Conservation (phyloP, 352 stramenopile genomes). For the Globisporangium cederbergense region DNA sequence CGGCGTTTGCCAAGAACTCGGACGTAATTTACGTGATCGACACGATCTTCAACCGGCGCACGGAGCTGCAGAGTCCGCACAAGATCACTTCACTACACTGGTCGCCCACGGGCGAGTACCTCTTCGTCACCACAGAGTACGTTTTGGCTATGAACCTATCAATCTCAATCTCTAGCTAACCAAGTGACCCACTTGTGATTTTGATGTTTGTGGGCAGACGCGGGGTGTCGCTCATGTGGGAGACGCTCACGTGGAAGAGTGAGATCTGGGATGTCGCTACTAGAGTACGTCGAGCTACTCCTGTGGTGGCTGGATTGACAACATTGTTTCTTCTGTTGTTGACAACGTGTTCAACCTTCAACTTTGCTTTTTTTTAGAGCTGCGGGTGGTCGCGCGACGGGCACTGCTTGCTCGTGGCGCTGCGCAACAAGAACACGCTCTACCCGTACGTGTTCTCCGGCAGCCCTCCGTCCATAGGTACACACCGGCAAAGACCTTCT, state of each 20-base stretch:
- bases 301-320: not conserved
- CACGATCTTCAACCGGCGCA: constrained; percentile 42
- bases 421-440: constrained; percentile 49
- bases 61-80: constrained; percentile 61
- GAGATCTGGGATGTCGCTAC: constrained; percentile 73
- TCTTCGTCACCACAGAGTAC: constrained; percentile 71
- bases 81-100: constrained; percentile 52
- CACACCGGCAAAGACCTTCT: not conserved
- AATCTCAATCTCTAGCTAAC: not conserved
- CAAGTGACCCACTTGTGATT: not conserved
- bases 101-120: constrained; percentile 82
- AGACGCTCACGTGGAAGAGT: constrained; percentile 75
- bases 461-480: constrained; percentile 59
- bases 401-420: constrained; percentile 59
- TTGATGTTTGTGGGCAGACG: constrained; percentile 21
- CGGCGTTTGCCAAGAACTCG: constrained; percentile 45
- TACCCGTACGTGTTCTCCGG: constrained; percentile 73
- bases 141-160: constrained; percentile 6
- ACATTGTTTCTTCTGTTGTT: not conserved
- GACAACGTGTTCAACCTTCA: too few species aligned
- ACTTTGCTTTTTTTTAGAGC: constrained; percentile 26
- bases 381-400: constrained; percentile 76
- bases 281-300: constrained; percentile 27
- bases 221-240: constrained; percentile 71
- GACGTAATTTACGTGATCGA: constrained; percentile 59